Evolutionary conservation across 2,329 filamentous ascomycete genomes (phyloP), one percentile per base, ranked within the genome.

Genomic region (Westerdykella aurantiaca): DNA sequence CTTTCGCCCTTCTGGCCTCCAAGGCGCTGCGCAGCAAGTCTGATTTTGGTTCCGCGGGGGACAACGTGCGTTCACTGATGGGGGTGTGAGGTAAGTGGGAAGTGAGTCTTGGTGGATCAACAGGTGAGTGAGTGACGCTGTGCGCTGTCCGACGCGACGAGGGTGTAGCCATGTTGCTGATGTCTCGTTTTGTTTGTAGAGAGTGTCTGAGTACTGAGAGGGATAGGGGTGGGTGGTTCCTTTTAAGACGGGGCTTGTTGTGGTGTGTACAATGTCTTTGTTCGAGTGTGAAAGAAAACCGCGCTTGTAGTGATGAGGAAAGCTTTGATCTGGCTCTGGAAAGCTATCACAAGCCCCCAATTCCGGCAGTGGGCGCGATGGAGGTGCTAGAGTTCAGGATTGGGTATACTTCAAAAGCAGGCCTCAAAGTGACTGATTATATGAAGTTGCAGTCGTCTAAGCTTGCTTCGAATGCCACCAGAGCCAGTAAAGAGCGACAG

Each of bases 1-100:
- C 57, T 34, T 52, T 50, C 6, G 58, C 58, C 42, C 61, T 50
- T 22, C 56, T 53, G 5, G 57, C 61, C n/a, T 66, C 50, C 6
- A 67, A 53, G 13, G 60, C 62, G 48, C 57, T 52, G 31, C 61
- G 57, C 40, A 67, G 47, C 42, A 56, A 61, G 39, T 66, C 61
- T 5, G 59, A 61, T 41, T 60, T 64, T n/a, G 64, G 63, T 23
- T 57, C 57, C 14, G 60, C 48, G 56, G 41, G 22, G 23, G 34
- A n/a, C 16, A 25, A 17, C 17, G 12, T 38, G 12, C 39, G 38
- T 29, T 44, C 41, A 1, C 48, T 33, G 13, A 49, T 53, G 7
- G 57, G 55, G 4, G 57, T 58, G 6, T 46, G 39, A 3, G 58
- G 55, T 34, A 46, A 45, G 14, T 51, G 47, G 12, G 47, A 31